These are phyloP conservation scores for Huntiella bhutanensis DNA, from an alignment of 2,329 filamentous ascomycete genomes.

Conservation along the genomic window DNA sequence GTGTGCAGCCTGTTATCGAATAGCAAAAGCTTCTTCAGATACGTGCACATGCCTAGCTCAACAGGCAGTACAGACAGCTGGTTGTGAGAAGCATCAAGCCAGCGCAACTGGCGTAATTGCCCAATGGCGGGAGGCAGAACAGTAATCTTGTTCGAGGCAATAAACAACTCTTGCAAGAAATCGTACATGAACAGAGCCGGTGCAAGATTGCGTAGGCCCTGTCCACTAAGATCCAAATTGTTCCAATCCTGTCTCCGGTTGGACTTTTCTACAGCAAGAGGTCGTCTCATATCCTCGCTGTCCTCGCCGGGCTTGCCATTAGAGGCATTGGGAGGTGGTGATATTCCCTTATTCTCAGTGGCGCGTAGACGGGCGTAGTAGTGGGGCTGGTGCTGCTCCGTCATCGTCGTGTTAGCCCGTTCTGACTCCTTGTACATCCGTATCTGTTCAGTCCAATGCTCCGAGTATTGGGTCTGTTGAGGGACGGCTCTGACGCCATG, in stretches of 20 bases:
- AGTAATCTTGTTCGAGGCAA: slow-evolving; percentile 80
- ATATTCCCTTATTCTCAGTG: slow-evolving; percentile 48
- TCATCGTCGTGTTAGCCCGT: slow-evolving; percentile 53
- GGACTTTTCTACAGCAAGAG: slow-evolving; percentile 46
- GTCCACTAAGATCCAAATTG: slow-evolving; percentile 87
- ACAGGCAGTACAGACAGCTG: slow-evolving; percentile 63
- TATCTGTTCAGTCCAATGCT: slow-evolving; percentile 79
- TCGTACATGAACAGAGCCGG: slow-evolving; percentile 66
- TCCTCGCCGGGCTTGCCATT: slow-evolving; percentile 35
- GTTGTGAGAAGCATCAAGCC: slow-evolving; percentile 81
- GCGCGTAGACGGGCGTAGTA: slow-evolving; percentile 57
- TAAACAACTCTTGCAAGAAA: slow-evolving; percentile 80
- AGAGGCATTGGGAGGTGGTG: slow-evolving; percentile 29
- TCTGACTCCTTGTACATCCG: slow-evolving; percentile 61
- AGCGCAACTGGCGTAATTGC: slow-evolving; percentile 57
- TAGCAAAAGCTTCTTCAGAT: slow-evolving; percentile 64
- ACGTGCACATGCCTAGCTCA: slow-evolving; percentile 93
- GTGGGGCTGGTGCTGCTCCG: slow-evolving; percentile 43
- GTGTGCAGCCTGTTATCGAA: slow-evolving; percentile 80
- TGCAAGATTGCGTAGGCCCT: slow-evolving; percentile 71
- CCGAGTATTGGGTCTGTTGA: slow-evolving; percentile 34
- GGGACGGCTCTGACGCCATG: slow-evolving; percentile 28
- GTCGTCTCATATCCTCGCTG: slow-evolving; percentile 36
- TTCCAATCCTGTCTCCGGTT: slow-evolving; percentile 70
- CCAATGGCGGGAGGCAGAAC: slow-evolving; percentile 67